Conservation (phyloP, 2,329 filamentous ascomycete genomes). For the Sporothrix curviconia region DNA sequence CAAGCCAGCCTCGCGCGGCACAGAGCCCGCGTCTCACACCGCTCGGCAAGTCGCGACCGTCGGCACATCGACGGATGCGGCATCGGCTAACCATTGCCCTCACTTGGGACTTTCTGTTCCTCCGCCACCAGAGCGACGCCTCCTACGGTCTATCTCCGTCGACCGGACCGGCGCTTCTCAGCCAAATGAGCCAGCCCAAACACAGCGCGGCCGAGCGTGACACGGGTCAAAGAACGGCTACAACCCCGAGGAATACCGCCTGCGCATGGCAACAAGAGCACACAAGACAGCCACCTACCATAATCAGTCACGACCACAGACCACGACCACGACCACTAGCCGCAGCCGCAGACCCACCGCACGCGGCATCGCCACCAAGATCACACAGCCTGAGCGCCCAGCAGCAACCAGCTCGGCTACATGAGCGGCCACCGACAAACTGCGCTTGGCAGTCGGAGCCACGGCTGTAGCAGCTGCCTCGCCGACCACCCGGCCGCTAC, state of each 20-base stretch:
- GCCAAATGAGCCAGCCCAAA: too few species aligned
- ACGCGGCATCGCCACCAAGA: neutral
- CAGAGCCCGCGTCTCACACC: slow-evolving; percentile 2
- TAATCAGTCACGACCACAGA: neutral
- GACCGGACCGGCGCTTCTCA: too few species aligned
- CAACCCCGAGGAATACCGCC: neutral
- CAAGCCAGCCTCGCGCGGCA: neutral
- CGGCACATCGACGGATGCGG: too few species aligned
- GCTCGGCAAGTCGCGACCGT: slow-evolving; percentile 2
- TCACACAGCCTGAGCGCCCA: neutral
- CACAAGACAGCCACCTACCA: too few species aligned
- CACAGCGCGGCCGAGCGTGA: slow-evolving; percentile 14
- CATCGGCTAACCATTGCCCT: too few species aligned
- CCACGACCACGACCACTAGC: too few species aligned
- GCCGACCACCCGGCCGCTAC: neutral
- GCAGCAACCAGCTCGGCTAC: neutral
- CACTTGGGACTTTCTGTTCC: too few species aligned
- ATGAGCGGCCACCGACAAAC: slow-evolving; percentile 11
- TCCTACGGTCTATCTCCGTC: too few species aligned
- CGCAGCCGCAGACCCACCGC: neutral
- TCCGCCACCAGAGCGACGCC: too few species aligned
- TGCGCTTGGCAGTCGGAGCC: slow-evolving; percentile 12
- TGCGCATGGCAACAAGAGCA: too few species aligned
- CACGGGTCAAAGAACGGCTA: neutral
- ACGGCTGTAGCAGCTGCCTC: slow-evolving; percentile 5